Conservation (phyloP, 164 flowering plant species). For the Platanus orientalis region DNA sequence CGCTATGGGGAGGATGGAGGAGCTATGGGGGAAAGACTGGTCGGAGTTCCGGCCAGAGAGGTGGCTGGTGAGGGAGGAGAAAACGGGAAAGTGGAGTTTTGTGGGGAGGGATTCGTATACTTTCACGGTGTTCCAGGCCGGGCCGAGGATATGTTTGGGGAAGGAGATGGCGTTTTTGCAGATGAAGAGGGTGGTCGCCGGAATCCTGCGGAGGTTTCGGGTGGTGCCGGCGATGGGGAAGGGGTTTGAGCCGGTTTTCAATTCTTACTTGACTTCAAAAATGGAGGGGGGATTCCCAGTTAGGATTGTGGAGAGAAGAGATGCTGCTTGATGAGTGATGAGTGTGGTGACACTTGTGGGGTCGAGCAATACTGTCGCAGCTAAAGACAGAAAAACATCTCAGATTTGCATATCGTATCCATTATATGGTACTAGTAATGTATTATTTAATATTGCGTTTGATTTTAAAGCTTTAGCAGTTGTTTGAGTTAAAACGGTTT, state of each 20-base stretch:
- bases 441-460: no score
- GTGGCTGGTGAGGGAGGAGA: slow-evolving; percentile 37
- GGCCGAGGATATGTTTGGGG: slow-evolving; percentile 37
- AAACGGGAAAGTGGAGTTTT: no score
- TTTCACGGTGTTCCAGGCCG: slow-evolving; percentile 36
- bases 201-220: slow-evolving; percentile 14
- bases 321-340: no score
- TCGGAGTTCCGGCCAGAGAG: slow-evolving; percentile 43
- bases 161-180: slow-evolving; percentile 30
- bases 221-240: slow-evolving; percentile 15
- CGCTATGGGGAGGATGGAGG: no score
- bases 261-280: slow-evolving; percentile 17
- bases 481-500: no score
- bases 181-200: slow-evolving; percentile 21
- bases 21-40: slow-evolving; percentile 54
- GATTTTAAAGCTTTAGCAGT: no score
- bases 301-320: slow-evolving; percentile 18
- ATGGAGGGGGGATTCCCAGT: slow-evolving; percentile 39
- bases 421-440: no score
- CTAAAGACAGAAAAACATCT: no score
- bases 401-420: no score
- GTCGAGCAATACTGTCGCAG: no score
- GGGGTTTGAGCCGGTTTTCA: slow-evolving; percentile 19
- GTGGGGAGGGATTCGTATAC: slow-evolving; percentile 28
- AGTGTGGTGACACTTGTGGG: no score